A percentile compares a stretch with the other conserved stretches of the same genome.
These are phyloP conservation scores for Mortierella sp. DNA, from an alignment of 371 early-diverging fungal species.

Conservation along the genomic window DNA sequence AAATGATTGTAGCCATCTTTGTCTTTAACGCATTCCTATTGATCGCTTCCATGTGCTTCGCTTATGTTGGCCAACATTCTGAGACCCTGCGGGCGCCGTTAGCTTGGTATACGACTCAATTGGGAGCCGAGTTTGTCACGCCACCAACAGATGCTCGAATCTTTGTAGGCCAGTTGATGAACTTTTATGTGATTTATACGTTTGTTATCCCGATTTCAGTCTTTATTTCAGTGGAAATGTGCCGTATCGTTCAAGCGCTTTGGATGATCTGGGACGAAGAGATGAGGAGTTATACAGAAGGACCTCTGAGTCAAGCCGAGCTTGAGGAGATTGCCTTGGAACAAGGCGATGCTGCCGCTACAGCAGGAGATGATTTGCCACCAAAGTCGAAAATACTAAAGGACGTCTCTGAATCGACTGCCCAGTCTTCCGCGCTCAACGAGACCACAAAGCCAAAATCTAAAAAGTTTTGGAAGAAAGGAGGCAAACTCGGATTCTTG, in stretches of 20 bases:
- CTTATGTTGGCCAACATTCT: slow-evolving; percentile 38
- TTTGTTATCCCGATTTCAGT: slow-evolving; percentile 79
- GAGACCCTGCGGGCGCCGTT: slow-evolving; percentile 30
- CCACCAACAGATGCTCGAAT: slow-evolving; percentile 31
- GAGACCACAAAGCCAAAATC: slow-evolving; percentile 7
- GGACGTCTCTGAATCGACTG: slow-evolving; percentile 4
- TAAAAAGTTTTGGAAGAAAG: slow-evolving; percentile 27
- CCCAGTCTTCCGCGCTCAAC: not conserved
- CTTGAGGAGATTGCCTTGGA: slow-evolving; percentile 51
- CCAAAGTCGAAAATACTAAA: not conserved
- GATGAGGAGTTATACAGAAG: slow-evolving; percentile 50
- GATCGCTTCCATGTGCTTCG: slow-evolving; percentile 51
- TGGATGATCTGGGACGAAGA: slow-evolving; percentile 65
- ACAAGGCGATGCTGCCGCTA: slow-evolving; percentile 12
- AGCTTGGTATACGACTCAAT: slow-evolving; percentile 54
- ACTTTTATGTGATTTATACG: slow-evolving; percentile 57
- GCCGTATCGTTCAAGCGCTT: slow-evolving; percentile 65
- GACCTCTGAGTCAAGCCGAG: slow-evolving; percentile 51
- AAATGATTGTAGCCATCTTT: slow-evolving; percentile 72
- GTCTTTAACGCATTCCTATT: slow-evolving; percentile 51
- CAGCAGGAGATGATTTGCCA: not conserved
- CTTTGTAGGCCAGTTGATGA: slow-evolving; percentile 56
- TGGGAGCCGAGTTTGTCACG: slow-evolving; percentile 36
- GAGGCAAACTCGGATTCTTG: slow-evolving; percentile 16
- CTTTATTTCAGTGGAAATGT: slow-evolving; percentile 65